These are phyloP conservation scores for Podila clonocystis DNA, from an alignment of 192 early-diverging fungal genomes.

Conservation along the genomic window DNA sequence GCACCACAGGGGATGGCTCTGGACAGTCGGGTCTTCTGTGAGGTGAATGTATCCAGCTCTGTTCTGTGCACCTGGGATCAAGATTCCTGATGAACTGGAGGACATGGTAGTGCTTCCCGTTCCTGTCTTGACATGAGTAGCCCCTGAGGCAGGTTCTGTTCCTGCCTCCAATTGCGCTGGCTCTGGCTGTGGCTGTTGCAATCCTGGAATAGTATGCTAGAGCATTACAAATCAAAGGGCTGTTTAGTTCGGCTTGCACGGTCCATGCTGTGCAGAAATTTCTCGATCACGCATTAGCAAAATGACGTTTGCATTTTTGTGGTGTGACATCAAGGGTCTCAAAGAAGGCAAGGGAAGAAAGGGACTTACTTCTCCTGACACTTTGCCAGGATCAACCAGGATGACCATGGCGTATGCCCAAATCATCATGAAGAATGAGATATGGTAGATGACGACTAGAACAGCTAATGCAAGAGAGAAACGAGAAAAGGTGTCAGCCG, in stretches of 20 bases:
- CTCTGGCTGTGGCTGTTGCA: constrained; percentile 9
- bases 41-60: constrained; percentile 37
- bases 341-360: not conserved
- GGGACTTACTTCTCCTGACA: constrained; percentile 30
- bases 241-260: not conserved
- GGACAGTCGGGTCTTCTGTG: constrained; percentile 36
- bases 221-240: not conserved
- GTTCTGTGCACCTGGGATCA: constrained; percentile 49
- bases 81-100: constrained; percentile 3
- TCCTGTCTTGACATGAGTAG: not conserved
- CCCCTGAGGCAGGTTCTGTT: not conserved
- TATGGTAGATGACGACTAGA: constrained; percentile 30
- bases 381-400: constrained; percentile 35
- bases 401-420: constrained; percentile 50
- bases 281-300: not conserved
- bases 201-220: not conserved
- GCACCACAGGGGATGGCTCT: constrained; percentile 42
- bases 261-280: not conserved
- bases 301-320: not conserved
- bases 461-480: constrained; percentile 13
- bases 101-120: not conserved
- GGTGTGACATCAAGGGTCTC: constrained; percentile 6
- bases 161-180: not conserved
- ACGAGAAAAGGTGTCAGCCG: not conserved
- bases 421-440: constrained; percentile 30